Conservation (phyloP, 495 filamentous ascomycete species). For the Daldinia grandis region DNA sequence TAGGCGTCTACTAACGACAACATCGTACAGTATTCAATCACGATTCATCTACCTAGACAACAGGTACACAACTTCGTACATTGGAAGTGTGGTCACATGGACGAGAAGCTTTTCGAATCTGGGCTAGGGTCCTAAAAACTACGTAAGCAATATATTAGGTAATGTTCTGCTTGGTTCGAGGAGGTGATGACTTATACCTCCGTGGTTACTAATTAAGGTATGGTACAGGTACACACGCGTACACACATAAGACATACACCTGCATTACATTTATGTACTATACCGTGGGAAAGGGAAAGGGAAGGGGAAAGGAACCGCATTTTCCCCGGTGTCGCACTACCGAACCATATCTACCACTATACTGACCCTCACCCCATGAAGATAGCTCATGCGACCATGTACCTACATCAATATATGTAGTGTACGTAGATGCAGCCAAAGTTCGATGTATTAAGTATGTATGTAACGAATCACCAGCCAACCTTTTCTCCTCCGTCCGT, state of each 20-base stretch:
- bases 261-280: background rate
- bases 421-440: background rate
- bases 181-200: conserved; percentile 8
- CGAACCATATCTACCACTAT: conserved; percentile 17
- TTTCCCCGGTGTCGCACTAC: conserved; percentile 36
- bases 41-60: background rate
- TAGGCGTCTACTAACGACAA: background rate
- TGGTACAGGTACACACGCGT: conserved; percentile 1
- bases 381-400: background rate
- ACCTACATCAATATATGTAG: too few species aligned
- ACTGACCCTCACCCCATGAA: background rate
- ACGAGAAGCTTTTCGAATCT: conserved; percentile 5
- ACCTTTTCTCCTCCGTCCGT: conserved; percentile 18
- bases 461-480: conserved; percentile 25
- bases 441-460: background rate
- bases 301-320: conserved; percentile 19
- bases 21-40: background rate
- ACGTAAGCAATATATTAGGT: conserved; percentile 37
- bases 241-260: background rate
- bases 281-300: conserved; percentile 1
- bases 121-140: background rate
- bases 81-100: conserved; percentile 22
- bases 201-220: conserved; percentile 29
- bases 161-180: background rate
- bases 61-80: background rate